Conservation (phyloP, 768 basidiomycete species). For the Rhodocollybia butyracea region DNA sequence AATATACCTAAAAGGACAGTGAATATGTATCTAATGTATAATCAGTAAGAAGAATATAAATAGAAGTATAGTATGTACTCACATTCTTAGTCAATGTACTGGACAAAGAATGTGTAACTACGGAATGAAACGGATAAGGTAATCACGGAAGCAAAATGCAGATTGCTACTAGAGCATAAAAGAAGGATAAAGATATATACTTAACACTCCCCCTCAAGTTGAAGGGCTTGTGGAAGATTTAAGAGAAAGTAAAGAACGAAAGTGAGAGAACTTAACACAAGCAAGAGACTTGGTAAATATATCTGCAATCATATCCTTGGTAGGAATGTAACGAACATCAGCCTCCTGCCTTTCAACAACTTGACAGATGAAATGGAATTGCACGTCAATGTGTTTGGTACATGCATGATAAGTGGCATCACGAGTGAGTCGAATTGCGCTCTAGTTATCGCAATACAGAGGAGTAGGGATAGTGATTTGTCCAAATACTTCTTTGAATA, state of each 20-base stretch:
- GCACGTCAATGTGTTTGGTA: constrained; percentile 36
- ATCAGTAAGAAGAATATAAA: too few species aligned
- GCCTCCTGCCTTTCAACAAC: constrained; percentile 13
- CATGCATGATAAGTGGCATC: constrained; percentile 26
- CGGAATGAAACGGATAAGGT: too few species aligned
- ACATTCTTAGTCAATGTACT: too few species aligned
- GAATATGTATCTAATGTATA: too few species aligned
- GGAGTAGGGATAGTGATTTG: constrained; percentile 7
- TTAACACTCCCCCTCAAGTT: too few species aligned
- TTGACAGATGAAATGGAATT: constrained; percentile 29
- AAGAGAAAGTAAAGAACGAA: not conserved
- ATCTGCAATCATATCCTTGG: constrained; percentile 4
- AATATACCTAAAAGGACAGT: too few species aligned
- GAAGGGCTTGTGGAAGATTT: too few species aligned
- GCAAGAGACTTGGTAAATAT: constrained; percentile 3
- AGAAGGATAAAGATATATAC: too few species aligned
- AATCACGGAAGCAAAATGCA: too few species aligned
- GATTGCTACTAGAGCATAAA: too few species aligned
- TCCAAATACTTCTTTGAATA: constrained; percentile 10
- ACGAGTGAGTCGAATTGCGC: constrained; percentile 14
- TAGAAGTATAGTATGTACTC: too few species aligned
- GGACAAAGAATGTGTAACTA: too few species aligned
- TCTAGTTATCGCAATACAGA: constrained; percentile 21
- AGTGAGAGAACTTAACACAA: not conserved
- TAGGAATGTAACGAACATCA: constrained; percentile 8